Percentiles rank a stretch among this genome's conserved stretches.
Evolutionary conservation across 352 stramenopile species (phyloP).

Genomic region (Phytophthora hibernalis): DNA sequence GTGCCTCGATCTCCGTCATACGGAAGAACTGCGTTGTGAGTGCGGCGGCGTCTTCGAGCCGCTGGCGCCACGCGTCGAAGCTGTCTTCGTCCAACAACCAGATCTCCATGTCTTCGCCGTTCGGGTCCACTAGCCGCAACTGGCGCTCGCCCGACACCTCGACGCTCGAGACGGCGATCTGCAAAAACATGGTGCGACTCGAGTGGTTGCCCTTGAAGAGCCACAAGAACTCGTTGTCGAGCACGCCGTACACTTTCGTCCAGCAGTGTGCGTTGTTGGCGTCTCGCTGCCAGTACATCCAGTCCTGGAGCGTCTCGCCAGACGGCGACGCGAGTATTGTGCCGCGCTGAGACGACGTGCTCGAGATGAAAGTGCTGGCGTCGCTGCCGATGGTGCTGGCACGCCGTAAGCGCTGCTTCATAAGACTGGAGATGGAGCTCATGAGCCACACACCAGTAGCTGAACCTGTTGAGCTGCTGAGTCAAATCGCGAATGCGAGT

Average conservation of each 20-base stretch:
- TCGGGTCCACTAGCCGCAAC: slow-evolving; percentile 74
- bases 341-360: slow-evolving; percentile 46
- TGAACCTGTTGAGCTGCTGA: slow-evolving; percentile 11
- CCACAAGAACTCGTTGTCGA: slow-evolving; percentile 85
- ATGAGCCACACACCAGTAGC: slow-evolving; percentile 4
- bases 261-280: slow-evolving; percentile 70
- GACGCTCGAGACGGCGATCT: slow-evolving; percentile 79
- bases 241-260: slow-evolving; percentile 83
- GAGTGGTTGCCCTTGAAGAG: slow-evolving; percentile 77
- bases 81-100: slow-evolving; percentile 64
- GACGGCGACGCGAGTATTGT: slow-evolving; percentile 52
- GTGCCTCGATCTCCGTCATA: slow-evolving; percentile 57
- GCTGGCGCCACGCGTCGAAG: slow-evolving; percentile 58
- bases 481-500: slow-evolving; percentile 28
- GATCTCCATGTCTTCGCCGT: slow-evolving; percentile 80
- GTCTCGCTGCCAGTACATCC: slow-evolving; percentile 89
- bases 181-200: slow-evolving; percentile 65
- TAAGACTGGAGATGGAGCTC: slow-evolving; percentile 21
- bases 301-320: slow-evolving; percentile 64
- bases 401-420: slow-evolving; percentile 36
- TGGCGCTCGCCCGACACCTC: slow-evolving; percentile 70
- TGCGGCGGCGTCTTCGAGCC: slow-evolving; percentile 64
- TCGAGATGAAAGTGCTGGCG: slow-evolving; percentile 44
- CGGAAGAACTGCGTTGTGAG: slow-evolving; percentile 77
- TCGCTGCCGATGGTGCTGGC: slow-evolving; percentile 40